Base-by-base conservation (phyloP, 176 grass and related monocot genomes). In the Eragrostis curvula region DNA sequence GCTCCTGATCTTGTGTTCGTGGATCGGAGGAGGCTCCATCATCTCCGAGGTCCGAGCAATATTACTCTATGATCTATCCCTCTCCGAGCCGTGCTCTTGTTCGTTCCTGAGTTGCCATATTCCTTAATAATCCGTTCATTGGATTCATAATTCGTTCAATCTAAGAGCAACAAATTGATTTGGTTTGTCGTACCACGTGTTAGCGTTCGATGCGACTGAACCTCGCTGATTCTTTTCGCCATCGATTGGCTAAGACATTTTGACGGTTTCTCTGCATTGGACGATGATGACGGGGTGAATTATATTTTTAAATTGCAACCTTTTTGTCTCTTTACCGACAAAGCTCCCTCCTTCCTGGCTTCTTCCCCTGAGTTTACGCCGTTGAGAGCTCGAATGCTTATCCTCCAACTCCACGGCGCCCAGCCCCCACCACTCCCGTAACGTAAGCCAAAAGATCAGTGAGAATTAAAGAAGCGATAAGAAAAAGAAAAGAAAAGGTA, bases 371-470 rank as follows among this genome's bases (percentile, higher is more conserved):
- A 55, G 45, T 5, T 20, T 18, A 45, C 41, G 59, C 75, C 49
- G 43, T 0, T 52, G 77, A 24, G 11, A 23, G 55, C 7, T 23
- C 51, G 52, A 9, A 67, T 79, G 51, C 68, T 88, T 89, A 89
- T 85, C 83, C 58, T 60, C 49, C 71, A 49, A 14, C 55, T 9
- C 43, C 70, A 16, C 52, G 18, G 47, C 28, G 1, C 50, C 42
- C n/a, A n/a, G n/a, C n/a, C 39, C 59, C 81, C 13, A 2, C 68
- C 74, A 49, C 60, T 68, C 68, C 51, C 50, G 68, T 20, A 61
- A 75, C 87, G 69, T 88, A 68, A 66, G 66, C 72, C 57, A 86
- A 60, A 86, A 85, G 71, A 49, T 24, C 27, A 77, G 78, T 39
- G 46, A 56, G 56, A 71, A 36, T 52, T 36, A 52, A 73, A 68